Conservation (phyloP, 805 yeast genomes). For the Yamadazyma laniorum region DNA sequence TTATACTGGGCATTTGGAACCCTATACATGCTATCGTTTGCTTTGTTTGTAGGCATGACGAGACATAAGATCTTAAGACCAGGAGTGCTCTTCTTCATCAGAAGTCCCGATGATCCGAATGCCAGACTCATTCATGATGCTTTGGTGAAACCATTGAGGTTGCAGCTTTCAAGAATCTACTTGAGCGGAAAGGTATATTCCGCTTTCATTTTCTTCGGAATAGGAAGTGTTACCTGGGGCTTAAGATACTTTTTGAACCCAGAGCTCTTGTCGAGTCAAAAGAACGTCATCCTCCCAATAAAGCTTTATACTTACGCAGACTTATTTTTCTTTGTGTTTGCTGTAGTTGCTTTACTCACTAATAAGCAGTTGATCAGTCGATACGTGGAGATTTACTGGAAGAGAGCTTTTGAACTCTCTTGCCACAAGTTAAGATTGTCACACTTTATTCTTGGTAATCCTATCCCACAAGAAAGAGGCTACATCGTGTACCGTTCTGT, state of each 20-base stretch:
- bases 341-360: conserved; percentile 2
- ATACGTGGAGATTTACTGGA: conserved; percentile 59
- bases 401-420: conserved; percentile 50
- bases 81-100: conserved; percentile 86
- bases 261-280: conserved; percentile 6
- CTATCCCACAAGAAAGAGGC: conserved; percentile 70
- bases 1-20: conserved; percentile 74
- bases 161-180: conserved; percentile 71
- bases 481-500: conserved; percentile 53
- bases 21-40: conserved; percentile 80
- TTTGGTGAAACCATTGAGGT: conserved; percentile 65
- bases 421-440: conserved; percentile 66
- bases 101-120: conserved; percentile 94
- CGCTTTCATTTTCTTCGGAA: conserved; percentile 67
- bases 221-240: conserved; percentile 64
- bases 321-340: conserved; percentile 8
- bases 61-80: conserved; percentile 71
- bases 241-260: conserved; percentile 24
- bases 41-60: conserved; percentile 81
- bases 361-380: conserved; percentile 14
- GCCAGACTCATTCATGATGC: conserved; percentile 86
- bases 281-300: conserved; percentile 28
- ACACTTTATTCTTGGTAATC: conserved; percentile 70
- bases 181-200: conserved; percentile 75
- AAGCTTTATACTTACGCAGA: conserved; percentile 13